Evolutionary conservation across 2,329 filamentous ascomycete species (phyloP), one percentile per base, ranked within the genome.

Genomic region (Alternaria consortialis): DNA sequence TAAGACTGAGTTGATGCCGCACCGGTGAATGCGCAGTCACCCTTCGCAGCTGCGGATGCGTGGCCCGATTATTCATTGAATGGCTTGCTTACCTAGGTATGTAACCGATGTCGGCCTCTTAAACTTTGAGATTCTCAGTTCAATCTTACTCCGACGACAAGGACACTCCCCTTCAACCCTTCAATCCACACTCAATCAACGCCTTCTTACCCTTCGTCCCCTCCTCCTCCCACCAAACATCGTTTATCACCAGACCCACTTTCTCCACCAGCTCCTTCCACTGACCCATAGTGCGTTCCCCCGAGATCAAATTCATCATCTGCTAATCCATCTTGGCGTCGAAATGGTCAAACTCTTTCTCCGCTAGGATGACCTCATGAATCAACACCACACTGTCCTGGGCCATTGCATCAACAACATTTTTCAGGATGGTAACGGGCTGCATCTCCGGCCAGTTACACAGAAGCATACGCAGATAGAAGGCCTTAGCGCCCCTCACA

Each of bases 381-480:
- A 85, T 75, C 15, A 85, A 64, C 5, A 84, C 42, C 53, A 80
- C 80, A 7, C 78, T 81, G 77, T 48, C 78, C 72, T 47, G 58
- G 77, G 25, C 27, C 37, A 53, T 43, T 2, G 51, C 37, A 29
- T 29, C 29, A 1, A 53, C 8, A 1, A 43, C 59, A 12, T 80
- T 69, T 20, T 63, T 60, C 9, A 83, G 58, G 31, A 82, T 81
- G 15, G 63, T 42, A 5, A 62, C 20, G 0, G 74, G 73, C 17
- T 74, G 65, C 9, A 65, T 66, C 51, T 82, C 77, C 0, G 76
- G 70, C 79, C 78, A 82, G 59, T 82, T 79, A 39, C 82, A 80
- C 9, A 82, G 71, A 15, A 82, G 68, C 40, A 53, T 66, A 56
- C 67, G 68, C 27, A 77, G 47, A 53, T 72, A 78, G 40, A 74